Conservation (phyloP, 106 monocot genomes). For the Dendrobium huoshanense region DNA sequence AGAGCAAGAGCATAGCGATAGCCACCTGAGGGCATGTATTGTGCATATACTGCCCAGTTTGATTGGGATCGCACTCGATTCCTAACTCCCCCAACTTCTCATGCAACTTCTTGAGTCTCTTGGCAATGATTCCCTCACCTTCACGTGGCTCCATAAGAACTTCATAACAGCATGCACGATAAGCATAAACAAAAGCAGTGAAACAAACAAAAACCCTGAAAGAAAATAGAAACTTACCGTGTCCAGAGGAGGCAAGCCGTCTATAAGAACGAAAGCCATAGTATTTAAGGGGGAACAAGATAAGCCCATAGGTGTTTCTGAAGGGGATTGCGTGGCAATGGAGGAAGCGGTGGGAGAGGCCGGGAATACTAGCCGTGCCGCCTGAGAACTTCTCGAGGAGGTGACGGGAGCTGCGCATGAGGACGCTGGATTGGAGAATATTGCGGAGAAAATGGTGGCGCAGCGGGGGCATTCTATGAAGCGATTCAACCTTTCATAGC, state of each 20-base stretch:
- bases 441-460: background rate
- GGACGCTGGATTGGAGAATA: background rate
- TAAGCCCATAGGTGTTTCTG: background rate
- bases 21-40: background rate
- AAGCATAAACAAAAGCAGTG: background rate
- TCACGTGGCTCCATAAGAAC: background rate
- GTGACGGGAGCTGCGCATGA: slow-evolving; percentile 2
- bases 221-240: background rate
- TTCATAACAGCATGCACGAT: background rate
- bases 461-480: background rate
- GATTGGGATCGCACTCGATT: background rate
- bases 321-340: background rate
- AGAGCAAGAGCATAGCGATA: background rate
- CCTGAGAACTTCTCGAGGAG: background rate
- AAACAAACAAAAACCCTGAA: background rate
- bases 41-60: background rate
- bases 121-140: background rate
- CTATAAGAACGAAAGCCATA: background rate
- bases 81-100: slow-evolving; percentile 1
- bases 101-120: slow-evolving; percentile 1
- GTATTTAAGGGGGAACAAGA: background rate
- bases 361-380: background rate
- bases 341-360: background rate
- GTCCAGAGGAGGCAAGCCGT: background rate
- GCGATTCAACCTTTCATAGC: background rate